A percentile compares a stretch with the other conserved stretches of the same genome.
phyloP scores from a whole-genome alignment of 202 grass and related monocot genomes.

The Sporobolus alterniflorus region DNA sequence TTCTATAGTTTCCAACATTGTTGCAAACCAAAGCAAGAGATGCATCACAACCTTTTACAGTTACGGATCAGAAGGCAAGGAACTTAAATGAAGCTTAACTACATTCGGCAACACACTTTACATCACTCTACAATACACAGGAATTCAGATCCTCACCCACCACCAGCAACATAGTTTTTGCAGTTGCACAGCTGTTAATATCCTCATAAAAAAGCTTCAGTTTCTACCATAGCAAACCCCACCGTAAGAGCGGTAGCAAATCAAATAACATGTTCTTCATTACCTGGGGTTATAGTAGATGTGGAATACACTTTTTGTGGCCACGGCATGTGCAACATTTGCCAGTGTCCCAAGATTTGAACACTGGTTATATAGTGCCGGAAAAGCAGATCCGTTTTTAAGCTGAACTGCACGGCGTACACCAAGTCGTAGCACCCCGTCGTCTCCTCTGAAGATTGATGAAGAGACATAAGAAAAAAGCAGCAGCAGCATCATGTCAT shows the following conservation, averaged over 20 bases:
- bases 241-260: neutral
- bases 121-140: too few relatives aligned
- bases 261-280: neutral
- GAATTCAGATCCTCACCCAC: neutral
- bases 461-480: constrained; percentile 8
- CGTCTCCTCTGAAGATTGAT: constrained; percentile 61
- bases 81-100: neutral
- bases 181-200: too few relatives aligned
- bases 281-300: constrained; percentile 90
- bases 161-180: neutral
- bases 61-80: neutral
- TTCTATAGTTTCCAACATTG: neutral
- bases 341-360: constrained; percentile 36
- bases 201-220: too few relatives aligned
- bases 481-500: neutral
- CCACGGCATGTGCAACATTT: constrained; percentile 59
- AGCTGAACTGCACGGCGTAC: constrained; percentile 74
- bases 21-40: neutral
- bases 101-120: neutral
- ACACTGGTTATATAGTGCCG: constrained; percentile 36
- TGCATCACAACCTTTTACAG: neutral
- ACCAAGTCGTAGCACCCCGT: constrained; percentile 85
- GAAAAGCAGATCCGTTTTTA: constrained; percentile 46
- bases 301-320: constrained; percentile 67
- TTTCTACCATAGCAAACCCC: neutral